phyloP scores from a whole-genome alignment of 2,329 filamentous ascomycete genomes.

The Nemania abortiva region DNA sequence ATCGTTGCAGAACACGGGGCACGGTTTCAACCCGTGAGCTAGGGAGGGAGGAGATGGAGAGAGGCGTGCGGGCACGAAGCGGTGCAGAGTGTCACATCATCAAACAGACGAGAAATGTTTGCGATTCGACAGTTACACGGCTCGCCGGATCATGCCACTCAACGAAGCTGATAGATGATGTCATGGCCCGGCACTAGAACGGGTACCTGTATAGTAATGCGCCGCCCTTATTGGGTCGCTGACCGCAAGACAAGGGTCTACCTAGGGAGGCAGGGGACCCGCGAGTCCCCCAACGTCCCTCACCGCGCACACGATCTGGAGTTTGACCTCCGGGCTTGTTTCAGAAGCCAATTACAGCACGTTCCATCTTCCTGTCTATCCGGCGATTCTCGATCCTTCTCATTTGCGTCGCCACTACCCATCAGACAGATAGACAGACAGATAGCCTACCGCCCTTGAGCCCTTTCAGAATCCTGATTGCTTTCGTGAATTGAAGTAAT shows the following conservation, averaged over 20 bases:
- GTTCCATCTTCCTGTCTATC: neutral
- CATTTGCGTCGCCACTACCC: slow-evolving; percentile 4
- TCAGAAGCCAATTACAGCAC: neutral
- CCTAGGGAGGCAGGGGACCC: too few relatives aligned
- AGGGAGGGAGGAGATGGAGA: neutral
- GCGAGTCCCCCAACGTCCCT: neutral
- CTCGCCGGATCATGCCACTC: neutral
- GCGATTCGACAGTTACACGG: slow-evolving; percentile 18
- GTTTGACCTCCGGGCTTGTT: slow-evolving; percentile 2
- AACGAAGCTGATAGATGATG: slow-evolving; percentile 22
- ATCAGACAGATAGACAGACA: neutral
- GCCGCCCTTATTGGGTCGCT: slow-evolving; percentile 10
- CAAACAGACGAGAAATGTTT: slow-evolving; percentile 6
- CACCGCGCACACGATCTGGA: slow-evolving; percentile 7
- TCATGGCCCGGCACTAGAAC: slow-evolving; percentile 19
- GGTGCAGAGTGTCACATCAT: slow-evolving; percentile 13
- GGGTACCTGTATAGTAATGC: neutral
- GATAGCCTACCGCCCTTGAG: neutral
- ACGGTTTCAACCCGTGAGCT: neutral
- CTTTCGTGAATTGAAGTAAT: too few relatives aligned
- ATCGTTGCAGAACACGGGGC: slow-evolving; percentile 3
- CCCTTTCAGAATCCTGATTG: neutral
- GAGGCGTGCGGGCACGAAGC: neutral
- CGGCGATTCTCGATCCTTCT: too few relatives aligned
- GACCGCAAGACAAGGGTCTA: slow-evolving; percentile 12